A percentile compares a stretch with the other conserved stretches of the same genome.
These are phyloP conservation scores for Ogataea glucozyma DNA, from an alignment of 805 yeast species.

Conservation along the genomic window DNA sequence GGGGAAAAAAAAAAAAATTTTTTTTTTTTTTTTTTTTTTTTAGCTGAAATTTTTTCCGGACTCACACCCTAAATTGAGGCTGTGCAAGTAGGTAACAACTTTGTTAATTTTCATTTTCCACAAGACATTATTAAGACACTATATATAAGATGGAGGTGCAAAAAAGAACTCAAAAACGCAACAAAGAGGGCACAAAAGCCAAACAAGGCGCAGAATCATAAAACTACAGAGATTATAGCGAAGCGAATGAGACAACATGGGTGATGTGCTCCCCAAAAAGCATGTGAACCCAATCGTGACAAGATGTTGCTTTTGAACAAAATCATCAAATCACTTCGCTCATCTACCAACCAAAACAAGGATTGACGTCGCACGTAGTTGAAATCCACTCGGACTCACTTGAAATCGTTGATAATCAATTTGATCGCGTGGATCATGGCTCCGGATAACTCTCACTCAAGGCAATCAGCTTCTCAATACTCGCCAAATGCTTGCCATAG, in stretches of 20 bases:
- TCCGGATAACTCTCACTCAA: constrained; percentile 47
- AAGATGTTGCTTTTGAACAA: too few species aligned
- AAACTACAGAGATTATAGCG: neutral
- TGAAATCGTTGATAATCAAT: neutral
- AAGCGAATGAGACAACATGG: too few species aligned
- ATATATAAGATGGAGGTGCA: constrained; percentile 7
- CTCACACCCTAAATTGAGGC: too few species aligned
- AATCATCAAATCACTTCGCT: too few species aligned
- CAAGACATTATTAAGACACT: neutral
- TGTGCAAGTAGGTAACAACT: too few species aligned
- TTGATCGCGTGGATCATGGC: neutral
- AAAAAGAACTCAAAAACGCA: constrained; percentile 1
- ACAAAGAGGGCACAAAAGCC: neutral
- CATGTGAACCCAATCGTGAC: too few species aligned
- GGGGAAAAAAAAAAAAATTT: too few species aligned
- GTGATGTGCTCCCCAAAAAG: too few species aligned
- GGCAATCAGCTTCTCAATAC: constrained; percentile 71
- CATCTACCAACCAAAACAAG: too few species aligned
- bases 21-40: constrained; percentile 1
- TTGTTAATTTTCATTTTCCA: neutral
- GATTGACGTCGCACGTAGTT: neutral
- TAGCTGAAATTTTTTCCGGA: neutral
- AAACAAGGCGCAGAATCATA: neutral
- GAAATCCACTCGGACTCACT: neutral
- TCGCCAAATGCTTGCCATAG: constrained; percentile 81